A percentile compares a stretch with the other conserved stretches of the same genome.
These are phyloP conservation scores for Neurospora sp. DNA, from an alignment of 495 filamentous ascomycete genomes.

Conservation along the genomic window DNA sequence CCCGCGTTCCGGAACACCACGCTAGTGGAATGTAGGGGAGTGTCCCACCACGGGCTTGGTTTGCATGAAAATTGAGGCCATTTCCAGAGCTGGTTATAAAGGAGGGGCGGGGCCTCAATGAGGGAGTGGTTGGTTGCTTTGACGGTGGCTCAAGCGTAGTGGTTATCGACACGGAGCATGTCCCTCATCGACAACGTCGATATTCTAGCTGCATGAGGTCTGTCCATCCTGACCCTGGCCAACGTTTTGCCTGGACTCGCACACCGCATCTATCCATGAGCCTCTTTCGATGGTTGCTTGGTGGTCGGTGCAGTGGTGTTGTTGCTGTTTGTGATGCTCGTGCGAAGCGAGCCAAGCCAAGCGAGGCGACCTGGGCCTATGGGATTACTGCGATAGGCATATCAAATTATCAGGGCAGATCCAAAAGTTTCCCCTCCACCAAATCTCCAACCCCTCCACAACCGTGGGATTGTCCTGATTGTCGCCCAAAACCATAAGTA, in stretches of 20 bases:
- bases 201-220: background rate
- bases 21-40: background rate
- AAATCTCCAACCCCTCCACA: background rate
- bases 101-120: background rate
- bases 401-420: background rate
- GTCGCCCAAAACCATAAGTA: background rate
- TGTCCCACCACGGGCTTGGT: background rate
- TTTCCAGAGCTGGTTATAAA: background rate
- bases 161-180: background rate
- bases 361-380: background rate
- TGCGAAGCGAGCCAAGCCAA: background rate
- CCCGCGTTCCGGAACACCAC: background rate
- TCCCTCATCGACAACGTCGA: background rate
- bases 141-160: background rate
- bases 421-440: background rate
- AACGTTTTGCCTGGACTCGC: background rate
- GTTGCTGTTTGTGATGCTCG: background rate
- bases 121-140: background rate
- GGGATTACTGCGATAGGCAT: background rate
- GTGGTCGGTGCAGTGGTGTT: background rate
- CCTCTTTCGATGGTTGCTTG: background rate
- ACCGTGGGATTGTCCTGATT: background rate
- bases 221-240: background rate
- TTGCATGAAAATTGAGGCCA: background rate
- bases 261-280: background rate